Base-by-base conservation (phyloP, 352 stramenopile genomes). In the Phytophthora colocasiae region DNA sequence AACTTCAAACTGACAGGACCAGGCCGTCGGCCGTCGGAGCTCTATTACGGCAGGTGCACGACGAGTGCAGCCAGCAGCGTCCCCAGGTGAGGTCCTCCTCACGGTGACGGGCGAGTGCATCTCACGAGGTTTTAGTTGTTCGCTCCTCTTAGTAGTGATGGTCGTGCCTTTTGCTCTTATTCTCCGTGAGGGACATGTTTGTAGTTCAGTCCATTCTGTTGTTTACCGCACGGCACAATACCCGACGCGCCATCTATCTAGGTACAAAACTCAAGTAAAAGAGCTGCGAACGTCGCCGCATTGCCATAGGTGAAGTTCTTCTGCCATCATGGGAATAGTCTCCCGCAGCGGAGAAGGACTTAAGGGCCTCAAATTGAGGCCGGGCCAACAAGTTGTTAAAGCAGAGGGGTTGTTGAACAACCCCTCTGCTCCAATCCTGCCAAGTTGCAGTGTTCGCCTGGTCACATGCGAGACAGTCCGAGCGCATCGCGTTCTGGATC, bases 1-100 rank as follows among this genome's bases (percentile, higher is more conserved):
- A 66, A 66, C 55, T 71, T 71, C 63, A 71, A 70, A 46, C 34
- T 66, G 54, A 58, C 39, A 52, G 62, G 47, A 51, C 45, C 48
- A 63, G 59, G 59, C 36, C 36, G 34, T 14, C 54, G 59, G 59
- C 44, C 36, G 34, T 14, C 54, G 51, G n/a, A 46, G 55, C 17
- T 11, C 10, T 64, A 64, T 64, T 64, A 64, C 58, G 51, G 29
- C 58, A 62, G n/a, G 47, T 36, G 31, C 39, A 51, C 14, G 38
- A n/a, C n/a, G 9, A 58, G 36, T 57, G 44, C 26, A 29, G 22
- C 19, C 43, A 48, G 55, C 43, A 43, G 54, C 31, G 31, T 36
- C 31, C 8, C 22, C 2, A 22, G 22, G 22, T 22, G 22, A 22
- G 22, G 22, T 22, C 22, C 8, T 36, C 31, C 7, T 8, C n/a